Conservation (phyloP, 352 stramenopile genomes). For the Phytophthora colocasiae region DNA sequence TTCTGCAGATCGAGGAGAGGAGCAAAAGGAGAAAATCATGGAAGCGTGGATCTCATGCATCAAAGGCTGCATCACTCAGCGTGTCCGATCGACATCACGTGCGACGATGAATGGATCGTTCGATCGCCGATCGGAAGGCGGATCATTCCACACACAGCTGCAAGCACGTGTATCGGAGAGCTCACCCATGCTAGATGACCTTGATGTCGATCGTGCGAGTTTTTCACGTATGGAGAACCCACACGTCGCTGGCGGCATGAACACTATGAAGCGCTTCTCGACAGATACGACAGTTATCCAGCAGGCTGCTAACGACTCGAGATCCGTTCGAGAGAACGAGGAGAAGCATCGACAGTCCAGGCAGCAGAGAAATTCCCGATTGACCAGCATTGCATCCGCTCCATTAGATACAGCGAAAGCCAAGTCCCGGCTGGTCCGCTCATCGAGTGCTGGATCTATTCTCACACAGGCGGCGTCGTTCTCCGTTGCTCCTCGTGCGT, state of each 20-base stretch:
- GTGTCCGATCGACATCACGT: constrained; percentile 29
- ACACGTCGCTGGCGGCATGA: constrained; percentile 43
- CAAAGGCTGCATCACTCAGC: constrained; percentile 52
- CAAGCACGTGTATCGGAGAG: constrained; percentile 48
- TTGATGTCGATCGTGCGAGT: constrained; percentile 41
- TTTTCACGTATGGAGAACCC: constrained; percentile 42
- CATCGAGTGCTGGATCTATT: constrained; percentile 73
- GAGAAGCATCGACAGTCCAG: constrained; percentile 37
- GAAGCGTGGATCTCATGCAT: constrained; percentile 76
- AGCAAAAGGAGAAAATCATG: constrained; percentile 38
- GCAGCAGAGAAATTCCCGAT: constrained; percentile 47
- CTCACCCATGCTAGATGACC: constrained; percentile 47
- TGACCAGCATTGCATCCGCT: constrained; percentile 44
- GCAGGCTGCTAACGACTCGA: constrained; percentile 61
- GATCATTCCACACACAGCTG: constrained; percentile 42
- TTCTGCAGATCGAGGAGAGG: constrained; percentile 61
- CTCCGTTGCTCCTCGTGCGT: constrained; percentile 33
- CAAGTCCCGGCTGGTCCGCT: constrained; percentile 53
- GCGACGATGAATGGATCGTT: constrained; percentile 47
- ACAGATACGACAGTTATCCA: constrained; percentile 74
- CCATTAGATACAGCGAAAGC: constrained; percentile 35
- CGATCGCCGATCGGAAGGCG: constrained; percentile 37
- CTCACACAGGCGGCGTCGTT: constrained; percentile 47
- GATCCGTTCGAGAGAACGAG: constrained; percentile 48
- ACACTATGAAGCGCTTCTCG: constrained; percentile 67